phyloP scores from a whole-genome alignment of 2,329 filamentous ascomycete genomes.

The Monilinia laxa region DNA sequence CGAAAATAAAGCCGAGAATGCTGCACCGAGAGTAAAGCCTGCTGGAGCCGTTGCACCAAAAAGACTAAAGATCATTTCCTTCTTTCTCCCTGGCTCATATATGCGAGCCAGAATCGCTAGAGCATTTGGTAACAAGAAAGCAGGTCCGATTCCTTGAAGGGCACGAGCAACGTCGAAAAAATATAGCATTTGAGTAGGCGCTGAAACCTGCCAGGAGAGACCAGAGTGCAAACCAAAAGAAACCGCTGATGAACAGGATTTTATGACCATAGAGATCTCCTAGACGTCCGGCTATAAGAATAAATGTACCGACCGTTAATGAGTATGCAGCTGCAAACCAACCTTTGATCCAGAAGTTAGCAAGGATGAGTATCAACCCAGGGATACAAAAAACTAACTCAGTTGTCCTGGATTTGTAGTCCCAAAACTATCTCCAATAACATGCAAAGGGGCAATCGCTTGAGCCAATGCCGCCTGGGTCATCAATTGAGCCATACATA shows the following conservation, averaged over 20 bases:
- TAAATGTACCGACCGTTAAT: slow-evolving; percentile 55
- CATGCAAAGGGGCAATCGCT: slow-evolving; percentile 49
- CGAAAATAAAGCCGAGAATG: slow-evolving; percentile 45
- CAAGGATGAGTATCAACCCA: neutral
- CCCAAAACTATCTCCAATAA: slow-evolving; percentile 50
- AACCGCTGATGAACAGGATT: slow-evolving; percentile 48
- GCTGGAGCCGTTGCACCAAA: slow-evolving; percentile 50
- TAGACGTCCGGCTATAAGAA: slow-evolving; percentile 52
- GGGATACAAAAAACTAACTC: neutral
- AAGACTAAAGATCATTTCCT: slow-evolving; percentile 48
- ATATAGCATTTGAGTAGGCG: slow-evolving; percentile 30
- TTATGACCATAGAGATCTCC: slow-evolving; percentile 55
- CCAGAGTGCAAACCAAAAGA: slow-evolving; percentile 42
- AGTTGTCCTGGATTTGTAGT: slow-evolving; percentile 47
- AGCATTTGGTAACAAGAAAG: slow-evolving; percentile 53
- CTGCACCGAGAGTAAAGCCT: slow-evolving; percentile 46
- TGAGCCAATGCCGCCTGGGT: slow-evolving; percentile 51
- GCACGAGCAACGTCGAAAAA: slow-evolving; percentile 53
- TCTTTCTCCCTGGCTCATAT: slow-evolving; percentile 46
- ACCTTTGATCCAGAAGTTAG: slow-evolving; percentile 32
- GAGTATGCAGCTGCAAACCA: slow-evolving; percentile 60
- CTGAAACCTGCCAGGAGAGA: slow-evolving; percentile 37
- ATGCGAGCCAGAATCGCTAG: slow-evolving; percentile 51
- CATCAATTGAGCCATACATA: slow-evolving; percentile 50
- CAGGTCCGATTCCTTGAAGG: slow-evolving; percentile 55